Evolutionary conservation across 1,139 yeast genomes (phyloP), one percentile per base, ranked within the genome.

Genomic region (Waltiozyma solani): DNA sequence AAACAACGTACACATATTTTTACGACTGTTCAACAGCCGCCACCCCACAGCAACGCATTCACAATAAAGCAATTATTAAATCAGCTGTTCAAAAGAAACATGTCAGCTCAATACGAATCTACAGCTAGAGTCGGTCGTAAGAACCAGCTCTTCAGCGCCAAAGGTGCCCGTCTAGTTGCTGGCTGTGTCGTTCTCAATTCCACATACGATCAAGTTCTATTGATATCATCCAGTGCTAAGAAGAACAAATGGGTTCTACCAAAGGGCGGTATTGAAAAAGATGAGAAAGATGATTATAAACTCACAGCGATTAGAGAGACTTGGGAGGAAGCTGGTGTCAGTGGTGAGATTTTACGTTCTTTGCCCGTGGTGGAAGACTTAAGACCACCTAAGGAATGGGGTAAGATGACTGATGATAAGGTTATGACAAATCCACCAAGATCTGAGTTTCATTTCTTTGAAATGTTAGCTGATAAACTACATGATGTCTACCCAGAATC

Each of bases 321-420:
- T 0, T 91, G 98, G 98, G 98, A 91, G 59, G 99, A 91, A 59
- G 94, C 95, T 0, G 98, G 98, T 0, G 84, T 82, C 23, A 72
- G 72, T 33, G 95, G 96, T 5, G 63, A 58, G 15, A 68, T 86
- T 13, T 50, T 66, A 2, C 50, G 54, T 35, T 67, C 67, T 43
- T 61, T 89, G 34, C 94, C 91, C 0, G 64, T 71, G 2, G 79
- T 84, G 21, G 71, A 69, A 38, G 96, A 86, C 53, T 66, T 71
- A 51, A 59, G 95, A 42, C 86, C 86, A 9, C 66, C 71, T 31
- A 73, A 77, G 57, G 71, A 76, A 4, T 81, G 84, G 58, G 61
- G 56, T 22, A 38, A 43, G 2, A 38, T 42, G 19, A 52, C 50
- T 13, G 53, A 57, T 37, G 47, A 56, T 5, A 50, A 55, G 17